Base-by-base conservation (phyloP, 495 filamentous ascomycete genomes). In the Penicillium lagena region DNA sequence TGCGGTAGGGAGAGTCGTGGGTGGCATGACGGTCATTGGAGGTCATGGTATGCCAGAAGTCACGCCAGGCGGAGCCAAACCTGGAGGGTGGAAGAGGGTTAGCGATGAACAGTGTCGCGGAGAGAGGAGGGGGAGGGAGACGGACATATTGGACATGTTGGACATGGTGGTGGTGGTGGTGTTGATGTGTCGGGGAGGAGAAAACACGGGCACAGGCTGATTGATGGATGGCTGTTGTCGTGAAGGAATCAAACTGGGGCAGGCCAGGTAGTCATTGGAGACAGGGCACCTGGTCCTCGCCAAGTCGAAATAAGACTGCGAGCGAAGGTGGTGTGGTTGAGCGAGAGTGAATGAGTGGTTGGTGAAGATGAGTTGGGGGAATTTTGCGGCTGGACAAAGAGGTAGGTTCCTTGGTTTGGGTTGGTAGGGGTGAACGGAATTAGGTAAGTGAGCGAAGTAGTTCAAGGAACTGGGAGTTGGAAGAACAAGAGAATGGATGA, bases 31-130 rank as follows among this genome's bases (percentile, higher is more conserved):
- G 75, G 60, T 86, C 72, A 68, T 78, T 64, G 57, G 75, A 77
- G 67, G 89, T 95, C 89, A 96, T 93, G 42, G 89, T 85, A 76
- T 97, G 91, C 91, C 91, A 96, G 68, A 96, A 89, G 51, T 85
- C 86, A 53, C 80, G 79, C 67, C 86, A 81, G 65, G 78, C 70
- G 41, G 72, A 71, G 43, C 75, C 73, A 49, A 90, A 57, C 47
- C 83, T 86, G 44, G 15, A 15, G 7, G 48, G 43, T 17, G 22
- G 22, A 22, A 6, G 22, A n/a, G 51, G 42, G 37, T 44, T 38
- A 52, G 35, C 33, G 12, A 33, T 7, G 13, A 30, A 31, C 8
- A 35, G 33, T 9, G 14, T 15, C 27, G 11, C 10, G 13, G 29
- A 37, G 15, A 39, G 11, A 7, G 10, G 10, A 29, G 35, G 22